Conservation (phyloP, 2,329 filamentous ascomycete species). For the Sporothrix brasiliensis region DNA sequence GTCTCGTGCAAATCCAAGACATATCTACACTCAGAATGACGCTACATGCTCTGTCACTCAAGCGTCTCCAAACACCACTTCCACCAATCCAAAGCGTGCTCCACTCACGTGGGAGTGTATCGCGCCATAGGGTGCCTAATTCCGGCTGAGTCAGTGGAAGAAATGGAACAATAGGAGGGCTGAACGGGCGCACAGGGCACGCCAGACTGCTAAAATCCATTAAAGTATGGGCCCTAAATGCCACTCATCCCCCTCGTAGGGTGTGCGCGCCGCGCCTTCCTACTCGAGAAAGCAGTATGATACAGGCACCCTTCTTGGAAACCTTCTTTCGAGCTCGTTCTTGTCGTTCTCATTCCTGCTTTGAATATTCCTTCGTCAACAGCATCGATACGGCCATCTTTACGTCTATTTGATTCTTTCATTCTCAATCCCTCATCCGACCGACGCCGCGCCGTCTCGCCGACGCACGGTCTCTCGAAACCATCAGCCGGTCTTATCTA, state of each 20-base stretch:
- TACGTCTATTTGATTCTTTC: not conserved
- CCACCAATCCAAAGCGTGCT: conserved; percentile 3
- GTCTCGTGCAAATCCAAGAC: not conserved
- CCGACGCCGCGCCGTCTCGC: not conserved
- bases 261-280: not conserved
- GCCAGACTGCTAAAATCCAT: conserved; percentile 13
- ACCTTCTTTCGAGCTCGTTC: not conserved
- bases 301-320: not conserved
- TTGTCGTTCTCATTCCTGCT: not conserved
- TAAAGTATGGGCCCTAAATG: conserved; percentile 10
- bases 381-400: not conserved
- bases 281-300: not conserved
- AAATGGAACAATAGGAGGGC: conserved; percentile 9
- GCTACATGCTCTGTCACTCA: not conserved
- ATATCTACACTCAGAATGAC: conserved; percentile 2
- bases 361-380: not conserved
- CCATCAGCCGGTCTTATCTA: not conserved
- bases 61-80: not conserved
- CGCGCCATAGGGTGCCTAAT: conserved; percentile 25
- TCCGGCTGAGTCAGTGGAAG: conserved; percentile 20
- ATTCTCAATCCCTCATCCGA: not conserved
- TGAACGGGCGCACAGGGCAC: conserved; percentile 1
- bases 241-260: not conserved
- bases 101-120: conserved; percentile 24
- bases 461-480: not conserved